Conservation (phyloP, 305 asterid species). For the Solanum hybrid region DNA sequence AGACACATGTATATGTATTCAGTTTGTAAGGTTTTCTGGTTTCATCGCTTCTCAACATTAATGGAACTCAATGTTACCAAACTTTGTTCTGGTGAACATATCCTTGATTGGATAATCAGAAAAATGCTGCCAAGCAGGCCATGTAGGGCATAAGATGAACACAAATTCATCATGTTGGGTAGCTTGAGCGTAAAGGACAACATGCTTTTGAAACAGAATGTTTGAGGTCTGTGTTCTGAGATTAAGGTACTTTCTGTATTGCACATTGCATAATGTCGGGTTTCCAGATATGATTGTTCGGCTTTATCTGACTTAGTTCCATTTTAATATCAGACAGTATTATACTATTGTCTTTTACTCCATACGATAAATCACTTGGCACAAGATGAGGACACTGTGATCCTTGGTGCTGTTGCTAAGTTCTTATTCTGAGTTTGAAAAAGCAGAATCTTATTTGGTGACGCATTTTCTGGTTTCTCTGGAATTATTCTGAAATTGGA, state of each 20-base stretch:
- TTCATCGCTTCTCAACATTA: neutral
- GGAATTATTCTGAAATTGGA: neutral
- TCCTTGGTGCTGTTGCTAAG: neutral
- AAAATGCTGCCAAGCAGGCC: neutral
- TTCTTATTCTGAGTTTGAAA: neutral
- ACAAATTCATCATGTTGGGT: neutral
- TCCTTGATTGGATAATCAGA: neutral
- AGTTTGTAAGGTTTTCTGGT: neutral
- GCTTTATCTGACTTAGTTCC: neutral
- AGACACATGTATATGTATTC: neutral
- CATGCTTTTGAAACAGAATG: neutral
- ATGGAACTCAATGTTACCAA: neutral
- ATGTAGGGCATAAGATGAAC: neutral
- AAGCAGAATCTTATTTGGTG: neutral
- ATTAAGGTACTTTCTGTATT: neutral
- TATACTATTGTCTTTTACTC: neutral
- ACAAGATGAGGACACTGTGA: neutral
- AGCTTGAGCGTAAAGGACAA: neutral
- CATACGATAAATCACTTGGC: neutral
- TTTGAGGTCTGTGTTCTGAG: neutral
- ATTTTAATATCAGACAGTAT: neutral
- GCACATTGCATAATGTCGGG: neutral
- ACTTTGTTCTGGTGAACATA: neutral
- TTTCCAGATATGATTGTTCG: neutral
- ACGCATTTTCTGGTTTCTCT: neutral